Percentiles rank a stretch among this genome's conserved stretches.
Evolutionary conservation across 1,284 basidiomycete species (phyloP).

Genomic region (Bjerkandera adusta): DNA sequence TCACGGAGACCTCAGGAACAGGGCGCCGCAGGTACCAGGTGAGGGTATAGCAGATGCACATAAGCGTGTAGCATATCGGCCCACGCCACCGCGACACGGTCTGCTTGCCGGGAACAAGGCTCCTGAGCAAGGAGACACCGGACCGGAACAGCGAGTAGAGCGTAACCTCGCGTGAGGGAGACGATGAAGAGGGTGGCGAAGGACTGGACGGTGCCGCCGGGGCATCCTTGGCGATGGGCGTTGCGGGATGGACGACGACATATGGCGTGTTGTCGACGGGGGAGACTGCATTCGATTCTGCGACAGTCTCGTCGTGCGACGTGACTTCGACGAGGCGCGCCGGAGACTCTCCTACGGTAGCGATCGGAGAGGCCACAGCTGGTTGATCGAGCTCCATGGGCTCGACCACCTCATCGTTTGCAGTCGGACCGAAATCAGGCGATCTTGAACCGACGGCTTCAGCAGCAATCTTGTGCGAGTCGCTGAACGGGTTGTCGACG

Average conservation of each 20-base stretch:
- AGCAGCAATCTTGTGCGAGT: neutral
- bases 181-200: neutral
- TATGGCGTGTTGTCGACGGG: neutral
- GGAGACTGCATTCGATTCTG: neutral
- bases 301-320: neutral
- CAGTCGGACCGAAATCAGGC: neutral
- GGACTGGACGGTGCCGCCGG: neutral
- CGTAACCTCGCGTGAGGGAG: neutral
- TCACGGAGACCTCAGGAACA: neutral
- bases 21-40: slow-evolving; percentile 7
- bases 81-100: neutral
- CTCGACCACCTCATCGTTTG: neutral
- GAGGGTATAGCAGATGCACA: neutral
- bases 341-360: no score
- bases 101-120: neutral
- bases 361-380: neutral
- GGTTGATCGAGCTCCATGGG: neutral
- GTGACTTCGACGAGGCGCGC: neutral
- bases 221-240: neutral
- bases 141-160: neutral
- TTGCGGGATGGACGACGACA: neutral
- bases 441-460: slow-evolving; percentile 1
- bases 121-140: neutral
- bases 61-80: slow-evolving; percentile 1
- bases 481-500: slow-evolving; percentile 1